Percentiles rank a stretch among this genome's conserved stretches.
phyloP scores from a whole-genome alignment of 257 asterid genomes.

The Ilex aquifolium region DNA sequence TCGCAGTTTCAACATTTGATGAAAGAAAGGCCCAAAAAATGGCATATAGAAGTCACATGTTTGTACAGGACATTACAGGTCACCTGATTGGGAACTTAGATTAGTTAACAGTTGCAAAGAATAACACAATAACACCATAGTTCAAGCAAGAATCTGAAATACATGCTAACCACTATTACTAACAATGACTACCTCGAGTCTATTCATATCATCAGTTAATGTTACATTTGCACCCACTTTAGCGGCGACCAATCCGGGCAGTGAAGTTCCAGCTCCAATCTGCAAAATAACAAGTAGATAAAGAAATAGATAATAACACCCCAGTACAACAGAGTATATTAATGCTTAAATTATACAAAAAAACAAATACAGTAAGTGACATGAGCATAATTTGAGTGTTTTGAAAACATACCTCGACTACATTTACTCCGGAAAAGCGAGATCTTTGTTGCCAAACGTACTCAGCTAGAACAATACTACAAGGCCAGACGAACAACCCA shows the following conservation, averaged over 20 bases:
- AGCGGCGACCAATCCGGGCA: slow-evolving; percentile 95
- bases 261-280: slow-evolving; percentile 96
- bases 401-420: slow-evolving; percentile 51
- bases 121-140: background rate
- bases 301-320: background rate
- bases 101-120: background rate
- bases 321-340: too few species aligned
- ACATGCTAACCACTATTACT: background rate
- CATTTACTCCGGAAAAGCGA: slow-evolving; percentile 64
- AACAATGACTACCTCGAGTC: slow-evolving; percentile 52
- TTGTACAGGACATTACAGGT: background rate
- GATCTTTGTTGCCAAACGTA: slow-evolving; percentile 80
- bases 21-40: background rate
- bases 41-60: background rate
- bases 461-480: slow-evolving; percentile 81
- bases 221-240: slow-evolving; percentile 85
- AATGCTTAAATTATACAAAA: background rate
- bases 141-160: background rate
- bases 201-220: slow-evolving; percentile 56
- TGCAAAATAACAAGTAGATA: slow-evolving; percentile 19
- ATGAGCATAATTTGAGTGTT: too few species aligned
- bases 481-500: slow-evolving; percentile 93
- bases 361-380: background rate
- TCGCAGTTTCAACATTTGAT: background rate
- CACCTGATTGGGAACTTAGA: background rate